phyloP scores from a whole-genome alignment of 2,329 filamentous ascomycete genomes.

The Raffaelea albimanens region DNA sequence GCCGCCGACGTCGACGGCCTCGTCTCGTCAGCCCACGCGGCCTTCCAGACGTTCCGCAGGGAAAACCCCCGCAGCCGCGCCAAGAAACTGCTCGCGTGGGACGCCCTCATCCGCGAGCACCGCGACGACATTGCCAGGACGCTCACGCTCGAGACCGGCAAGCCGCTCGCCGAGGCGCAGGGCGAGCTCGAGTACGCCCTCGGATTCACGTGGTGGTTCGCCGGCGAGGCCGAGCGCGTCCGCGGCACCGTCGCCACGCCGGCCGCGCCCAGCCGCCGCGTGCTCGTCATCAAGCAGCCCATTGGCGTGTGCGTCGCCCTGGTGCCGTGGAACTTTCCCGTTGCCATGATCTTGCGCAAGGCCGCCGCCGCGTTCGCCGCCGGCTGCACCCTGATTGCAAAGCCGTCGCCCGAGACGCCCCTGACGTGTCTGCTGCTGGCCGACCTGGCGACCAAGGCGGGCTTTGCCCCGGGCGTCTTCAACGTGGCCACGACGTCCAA shows the following conservation, averaged over 20 bases:
- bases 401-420: constrained; percentile 64
- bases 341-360: constrained; percentile 35
- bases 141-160: constrained; percentile 42
- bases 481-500: constrained; percentile 34
- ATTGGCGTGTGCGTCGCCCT: constrained; percentile 59
- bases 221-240: constrained; percentile 35
- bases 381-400: constrained; percentile 63
- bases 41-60: constrained; percentile 27
- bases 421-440: constrained; percentile 61
- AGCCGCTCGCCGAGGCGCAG: constrained; percentile 41
- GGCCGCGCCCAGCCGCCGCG: constrained; percentile 49
- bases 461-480: constrained; percentile 64
- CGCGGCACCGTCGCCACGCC: constrained; percentile 53
- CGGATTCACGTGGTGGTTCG: constrained; percentile 46
- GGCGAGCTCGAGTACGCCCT: constrained; percentile 46
- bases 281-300: constrained; percentile 66
- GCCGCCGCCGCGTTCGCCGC: constrained; percentile 51
- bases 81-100: constrained; percentile 25
- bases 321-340: constrained; percentile 65
- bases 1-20: constrained; percentile 27
- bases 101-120: constrained; percentile 21
- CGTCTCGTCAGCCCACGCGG: constrained; percentile 23
- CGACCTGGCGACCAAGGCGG: constrained; percentile 58
- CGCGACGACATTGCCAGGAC: constrained; percentile 28
- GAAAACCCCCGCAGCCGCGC: constrained; percentile 24